Evolutionary conservation across 164 flowering plant species (phyloP).

Genomic region (Euptelea pleiosperma): DNA sequence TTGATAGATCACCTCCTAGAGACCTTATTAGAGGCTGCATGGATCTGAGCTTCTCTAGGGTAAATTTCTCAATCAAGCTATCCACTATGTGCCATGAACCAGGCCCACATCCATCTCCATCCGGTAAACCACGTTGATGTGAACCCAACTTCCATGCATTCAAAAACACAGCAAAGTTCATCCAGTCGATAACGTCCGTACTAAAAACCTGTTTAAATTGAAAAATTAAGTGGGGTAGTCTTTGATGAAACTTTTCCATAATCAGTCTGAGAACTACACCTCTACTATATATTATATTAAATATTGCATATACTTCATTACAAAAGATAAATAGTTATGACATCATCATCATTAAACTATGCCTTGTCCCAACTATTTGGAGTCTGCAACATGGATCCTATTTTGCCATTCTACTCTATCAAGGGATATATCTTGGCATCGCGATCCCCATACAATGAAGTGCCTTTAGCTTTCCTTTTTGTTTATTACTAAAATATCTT

Average conservation of each 20-base stretch:
- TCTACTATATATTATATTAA: too few relatives aligned
- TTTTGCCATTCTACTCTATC: too few relatives aligned
- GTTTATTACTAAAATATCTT: too few relatives aligned
- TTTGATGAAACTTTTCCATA: not conserved
- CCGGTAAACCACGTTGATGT: constrained; percentile 29
- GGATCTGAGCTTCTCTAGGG: constrained; percentile 33
- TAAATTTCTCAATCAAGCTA: constrained; percentile 45
- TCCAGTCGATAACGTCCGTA: constrained; percentile 57
- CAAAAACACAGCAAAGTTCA: constrained; percentile 71
- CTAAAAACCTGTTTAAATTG: constrained; percentile 42
- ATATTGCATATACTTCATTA: too few relatives aligned
- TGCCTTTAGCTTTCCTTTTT: too few relatives aligned
- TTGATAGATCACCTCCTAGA: constrained; percentile 37
- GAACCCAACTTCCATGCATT: constrained; percentile 69
- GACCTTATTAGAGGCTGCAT: constrained; percentile 30
- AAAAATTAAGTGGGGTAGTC: not conserved
- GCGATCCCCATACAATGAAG: too few relatives aligned
- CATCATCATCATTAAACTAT: too few relatives aligned
- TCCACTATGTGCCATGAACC: constrained; percentile 48
- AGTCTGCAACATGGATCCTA: too few relatives aligned
- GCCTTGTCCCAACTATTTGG: too few relatives aligned
- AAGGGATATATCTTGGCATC: too few relatives aligned
- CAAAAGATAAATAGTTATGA: too few relatives aligned
- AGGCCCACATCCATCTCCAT: constrained; percentile 19
- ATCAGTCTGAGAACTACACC: too few relatives aligned